These are phyloP conservation scores for Gardenia jasminoides DNA, from an alignment of 257 asterid species.

Conservation along the genomic window DNA sequence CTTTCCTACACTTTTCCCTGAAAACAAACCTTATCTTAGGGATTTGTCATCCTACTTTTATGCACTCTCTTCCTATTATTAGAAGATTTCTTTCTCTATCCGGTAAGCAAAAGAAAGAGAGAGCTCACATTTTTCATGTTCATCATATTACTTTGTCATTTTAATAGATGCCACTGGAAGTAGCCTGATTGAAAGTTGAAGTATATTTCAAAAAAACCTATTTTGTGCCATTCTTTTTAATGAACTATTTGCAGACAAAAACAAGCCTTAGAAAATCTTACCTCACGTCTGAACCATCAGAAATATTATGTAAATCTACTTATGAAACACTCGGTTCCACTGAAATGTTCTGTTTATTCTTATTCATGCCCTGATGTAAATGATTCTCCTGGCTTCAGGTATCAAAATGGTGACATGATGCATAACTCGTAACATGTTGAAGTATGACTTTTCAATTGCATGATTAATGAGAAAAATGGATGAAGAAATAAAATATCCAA, in stretches of 20 bases:
- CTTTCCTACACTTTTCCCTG: too few species aligned
- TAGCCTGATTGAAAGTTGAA: not conserved
- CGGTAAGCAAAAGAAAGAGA: not conserved
- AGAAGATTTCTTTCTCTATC: not conserved
- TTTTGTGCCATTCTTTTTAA: not conserved
- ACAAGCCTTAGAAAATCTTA: not conserved
- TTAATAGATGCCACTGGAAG: not conserved
- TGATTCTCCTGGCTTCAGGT: not conserved
- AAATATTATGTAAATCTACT: not conserved
- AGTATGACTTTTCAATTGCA: not conserved
- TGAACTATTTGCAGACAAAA: not conserved
- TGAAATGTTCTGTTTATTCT: conserved; percentile 5
- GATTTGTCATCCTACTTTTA: not conserved
- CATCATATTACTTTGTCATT: not conserved
- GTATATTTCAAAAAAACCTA: not conserved
- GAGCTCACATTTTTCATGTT: not conserved
- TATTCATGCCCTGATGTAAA: not conserved
- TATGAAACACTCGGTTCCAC: not conserved
- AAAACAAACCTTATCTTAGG: too few species aligned
- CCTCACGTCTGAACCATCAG: not conserved
- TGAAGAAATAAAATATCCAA: not conserved
- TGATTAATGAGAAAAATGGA: not conserved
- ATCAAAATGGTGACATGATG: not conserved
- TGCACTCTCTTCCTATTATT: not conserved
- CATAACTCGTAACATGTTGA: not conserved